Percentiles rank a stretch among this genome's conserved stretches.
These are phyloP conservation scores for Colletotrichum neosansevieriae DNA, from an alignment of 2,329 filamentous ascomycete genomes.

Conservation along the genomic window DNA sequence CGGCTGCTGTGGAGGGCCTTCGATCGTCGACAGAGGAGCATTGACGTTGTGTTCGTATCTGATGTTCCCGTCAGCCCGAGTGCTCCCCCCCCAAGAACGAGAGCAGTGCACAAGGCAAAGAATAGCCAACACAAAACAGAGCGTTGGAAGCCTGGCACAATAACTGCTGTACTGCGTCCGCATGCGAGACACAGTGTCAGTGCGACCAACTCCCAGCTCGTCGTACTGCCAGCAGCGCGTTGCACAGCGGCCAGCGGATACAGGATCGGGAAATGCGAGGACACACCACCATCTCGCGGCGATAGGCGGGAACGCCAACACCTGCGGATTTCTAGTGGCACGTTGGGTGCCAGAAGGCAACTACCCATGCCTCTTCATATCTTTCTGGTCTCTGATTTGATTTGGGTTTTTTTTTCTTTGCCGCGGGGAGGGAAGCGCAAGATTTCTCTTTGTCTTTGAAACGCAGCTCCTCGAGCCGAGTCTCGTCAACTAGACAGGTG, in stretches of 20 bases:
- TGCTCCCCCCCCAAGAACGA: slow-evolving; percentile 20
- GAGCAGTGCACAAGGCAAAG: slow-evolving; percentile 41
- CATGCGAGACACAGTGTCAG: slow-evolving; percentile 49
- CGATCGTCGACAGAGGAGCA: slow-evolving; percentile 65
- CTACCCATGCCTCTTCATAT: slow-evolving; percentile 48
- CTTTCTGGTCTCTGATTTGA: neutral
- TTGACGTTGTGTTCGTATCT: slow-evolving; percentile 69
- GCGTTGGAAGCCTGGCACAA: slow-evolving; percentile 48
- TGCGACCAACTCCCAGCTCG: slow-evolving; percentile 46
- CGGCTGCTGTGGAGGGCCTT: slow-evolving; percentile 62
- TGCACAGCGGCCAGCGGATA: slow-evolving; percentile 55
- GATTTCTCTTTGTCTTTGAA: slow-evolving; percentile 21
- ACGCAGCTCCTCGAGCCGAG: neutral
- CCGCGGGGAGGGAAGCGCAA: neutral
- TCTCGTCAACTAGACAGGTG: neutral
- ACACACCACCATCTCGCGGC: slow-evolving; percentile 50
- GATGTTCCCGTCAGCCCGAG: slow-evolving; percentile 46
- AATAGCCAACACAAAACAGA: slow-evolving; percentile 39
- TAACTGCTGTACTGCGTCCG: slow-evolving; percentile 53
- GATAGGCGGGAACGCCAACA: slow-evolving; percentile 49
- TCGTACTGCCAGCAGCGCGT: slow-evolving; percentile 61
- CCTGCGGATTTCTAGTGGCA: slow-evolving; percentile 50
- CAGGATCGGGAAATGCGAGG: slow-evolving; percentile 54
- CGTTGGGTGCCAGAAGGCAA: slow-evolving; percentile 49
- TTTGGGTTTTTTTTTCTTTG: slow-evolving; percentile 9